Conservation (phyloP, 2,329 filamentous ascomycete genomes). For the Seiridium cupressi region DNA sequence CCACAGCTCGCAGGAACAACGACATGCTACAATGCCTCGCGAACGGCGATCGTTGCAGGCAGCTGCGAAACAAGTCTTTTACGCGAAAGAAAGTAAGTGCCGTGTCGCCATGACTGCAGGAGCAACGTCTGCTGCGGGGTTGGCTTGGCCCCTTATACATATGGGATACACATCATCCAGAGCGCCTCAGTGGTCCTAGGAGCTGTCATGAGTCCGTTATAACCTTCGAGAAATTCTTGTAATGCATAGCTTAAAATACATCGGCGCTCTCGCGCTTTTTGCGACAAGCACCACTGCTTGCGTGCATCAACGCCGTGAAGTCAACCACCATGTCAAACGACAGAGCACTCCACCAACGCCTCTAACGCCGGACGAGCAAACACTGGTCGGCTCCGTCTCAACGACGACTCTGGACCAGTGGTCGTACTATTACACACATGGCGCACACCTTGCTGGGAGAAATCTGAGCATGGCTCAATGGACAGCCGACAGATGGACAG, state of each 20-base stretch:
- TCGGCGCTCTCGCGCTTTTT: constrained; percentile 1
- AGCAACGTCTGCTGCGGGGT: neutral
- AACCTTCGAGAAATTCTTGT: neutral
- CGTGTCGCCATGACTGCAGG: neutral
- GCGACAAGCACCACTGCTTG: constrained; percentile 1
- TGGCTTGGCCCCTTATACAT: neutral
- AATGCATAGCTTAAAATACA: neutral
- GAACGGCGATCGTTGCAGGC: no score
- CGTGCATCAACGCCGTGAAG: constrained; percentile 3
- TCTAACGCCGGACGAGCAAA: constrained; percentile 22
- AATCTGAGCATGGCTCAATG: constrained; percentile 28
- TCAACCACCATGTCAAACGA: constrained; percentile 13
- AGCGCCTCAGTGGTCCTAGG: no score
- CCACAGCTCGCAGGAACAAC: no score
- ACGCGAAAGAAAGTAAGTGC: no score
- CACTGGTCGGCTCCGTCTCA: constrained; percentile 23
- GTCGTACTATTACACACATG: constrained; percentile 32
- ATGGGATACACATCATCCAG: neutral
- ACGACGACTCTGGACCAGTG: constrained; percentile 27
- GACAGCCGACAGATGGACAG: constrained; percentile 26
- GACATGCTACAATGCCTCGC: no score
- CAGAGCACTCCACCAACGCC: constrained; percentile 17
- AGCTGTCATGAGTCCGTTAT: neutral
- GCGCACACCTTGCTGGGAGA: constrained; percentile 26
- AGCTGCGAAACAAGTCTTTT: no score